Base-by-base conservation (phyloP, 192 early-diverging fungal species). In the Endogone sp. region DNA sequence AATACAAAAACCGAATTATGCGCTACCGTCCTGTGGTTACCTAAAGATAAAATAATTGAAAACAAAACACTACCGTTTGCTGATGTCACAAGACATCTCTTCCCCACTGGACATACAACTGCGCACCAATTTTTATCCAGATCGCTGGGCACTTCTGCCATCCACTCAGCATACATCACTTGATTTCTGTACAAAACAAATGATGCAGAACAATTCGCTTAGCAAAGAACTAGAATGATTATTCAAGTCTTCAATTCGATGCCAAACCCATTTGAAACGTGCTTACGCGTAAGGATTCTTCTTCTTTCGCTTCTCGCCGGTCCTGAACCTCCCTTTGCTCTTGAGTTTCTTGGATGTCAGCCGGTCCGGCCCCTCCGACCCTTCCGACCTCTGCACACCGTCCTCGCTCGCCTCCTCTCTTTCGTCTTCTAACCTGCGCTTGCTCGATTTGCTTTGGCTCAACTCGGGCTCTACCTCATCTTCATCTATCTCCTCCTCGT, bases 151-250 rank as follows among this genome's bases (percentile, higher is more conserved):
- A 87, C 75, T 25, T 79, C 78, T 20, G 72, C 61, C 71, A 87
- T 71, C 44, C 73, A 65, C 66, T 87, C 85, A 11, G 83, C 83
- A 62, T 79, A 80, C 85, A 87, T 87, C 23, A 87, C 66, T 63
- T 85, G 83, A 68, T 87, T 75, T 30, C 84, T 86, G 30, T 63
- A 60, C 13, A 29, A 22, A 70, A 10, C 54, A 3, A 27, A 16
- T 23, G 32, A 16, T 16, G 37, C 37, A 16, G 16, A 49, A 16
- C 6, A 49, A 49, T 49, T 49, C 16, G 37, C 16, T 16, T 6
- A 6, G 37, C 56, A 63, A 10, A 22, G n/a, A n/a, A n/a, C n/a
- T n/a, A n/a, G n/a, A n/a, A n/a, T n/a, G n/a, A n/a, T n/a, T n/a
- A n/a, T n/a, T n/a, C n/a, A n/a, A n/a, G n/a, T n/a, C n/a, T n/a